Evolutionary conservation across 148 eudicot genomes (phyloP).

Genomic region (Camellia sinensis): DNA sequence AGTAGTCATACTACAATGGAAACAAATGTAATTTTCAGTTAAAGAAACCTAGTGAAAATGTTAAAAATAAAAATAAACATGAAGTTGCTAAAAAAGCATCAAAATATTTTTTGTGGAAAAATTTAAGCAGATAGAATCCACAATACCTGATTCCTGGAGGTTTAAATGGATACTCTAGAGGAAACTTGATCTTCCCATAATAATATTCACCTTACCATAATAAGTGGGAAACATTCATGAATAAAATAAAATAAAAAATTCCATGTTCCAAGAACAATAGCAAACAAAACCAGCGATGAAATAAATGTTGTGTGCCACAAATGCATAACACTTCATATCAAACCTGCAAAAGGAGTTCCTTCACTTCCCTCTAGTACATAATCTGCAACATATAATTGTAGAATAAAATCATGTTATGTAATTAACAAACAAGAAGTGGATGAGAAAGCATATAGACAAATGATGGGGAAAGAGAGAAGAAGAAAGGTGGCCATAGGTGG

Average conservation of each 20-base stretch:
- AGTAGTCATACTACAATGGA: constrained; percentile 70
- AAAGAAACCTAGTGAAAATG: background rate
- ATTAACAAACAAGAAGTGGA: background rate
- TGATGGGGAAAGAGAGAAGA: no score
- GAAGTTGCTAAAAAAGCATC: background rate
- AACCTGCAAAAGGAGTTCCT: constrained; percentile 91
- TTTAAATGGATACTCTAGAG: constrained; percentile 85
- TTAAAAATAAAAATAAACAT: background rate
- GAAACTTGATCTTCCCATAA: constrained; percentile 84
- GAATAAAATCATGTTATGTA: background rate
- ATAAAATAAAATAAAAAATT: background rate
- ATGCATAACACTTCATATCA: constrained; percentile 8
- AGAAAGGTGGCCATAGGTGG: no score
- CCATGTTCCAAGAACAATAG: background rate
- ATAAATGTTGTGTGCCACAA: background rate
- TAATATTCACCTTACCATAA: constrained; percentile 67
- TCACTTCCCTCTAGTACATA: constrained; percentile 87
- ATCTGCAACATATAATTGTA: constrained; percentile 33
- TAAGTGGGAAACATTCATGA: background rate
- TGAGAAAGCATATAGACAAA: background rate
- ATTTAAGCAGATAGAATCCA: background rate
- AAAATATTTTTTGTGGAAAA: background rate
- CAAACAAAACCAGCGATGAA: background rate
- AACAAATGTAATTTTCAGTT: background rate
- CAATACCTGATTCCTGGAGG: constrained; percentile 81